Evolutionary conservation across 140 eudicot genomes (phyloP).

Genomic region (Senecio squalidus): DNA sequence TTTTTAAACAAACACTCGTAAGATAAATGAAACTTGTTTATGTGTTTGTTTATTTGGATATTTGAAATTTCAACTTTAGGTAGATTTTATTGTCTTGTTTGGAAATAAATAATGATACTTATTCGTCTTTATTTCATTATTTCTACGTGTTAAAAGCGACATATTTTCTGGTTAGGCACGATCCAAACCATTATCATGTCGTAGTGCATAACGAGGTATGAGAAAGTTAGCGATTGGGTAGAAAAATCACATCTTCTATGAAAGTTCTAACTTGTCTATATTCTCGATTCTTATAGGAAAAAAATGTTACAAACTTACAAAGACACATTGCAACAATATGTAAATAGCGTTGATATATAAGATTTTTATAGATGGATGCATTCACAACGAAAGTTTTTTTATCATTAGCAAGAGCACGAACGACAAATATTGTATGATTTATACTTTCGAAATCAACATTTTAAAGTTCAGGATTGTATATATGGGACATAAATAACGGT

Average conservation of each 20-base stretch:
- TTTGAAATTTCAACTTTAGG: slow-evolving; percentile 14
- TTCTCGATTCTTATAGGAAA: too few species aligned
- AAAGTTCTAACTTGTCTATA: slow-evolving; percentile 2
- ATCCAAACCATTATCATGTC: slow-evolving; percentile 15
- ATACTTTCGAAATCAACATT: too few species aligned
- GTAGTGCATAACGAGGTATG: background rate
- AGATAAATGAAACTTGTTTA: background rate
- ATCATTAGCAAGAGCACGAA: too few species aligned
- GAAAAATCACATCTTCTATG: background rate
- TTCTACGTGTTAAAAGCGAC: background rate
- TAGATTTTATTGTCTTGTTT: background rate
- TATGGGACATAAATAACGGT: too few species aligned
- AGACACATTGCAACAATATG: too few species aligned
- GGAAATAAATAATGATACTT: background rate
- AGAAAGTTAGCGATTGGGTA: background rate
- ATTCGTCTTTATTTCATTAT: slow-evolving; percentile 10
- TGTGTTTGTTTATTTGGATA: background rate
- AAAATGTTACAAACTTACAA: background rate
- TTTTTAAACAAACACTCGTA: too few species aligned
- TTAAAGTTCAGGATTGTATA: too few species aligned
- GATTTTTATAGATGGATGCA: too few species aligned
- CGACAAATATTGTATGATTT: too few species aligned
- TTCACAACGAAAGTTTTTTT: too few species aligned
- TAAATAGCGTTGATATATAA: too few species aligned
- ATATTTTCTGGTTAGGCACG: slow-evolving; percentile 2